A percentile compares a stretch with the other conserved stretches of the same genome.
Evolutionary conservation across 2,329 filamentous ascomycete genomes (phyloP).

Genomic region (Fusarium udum): DNA sequence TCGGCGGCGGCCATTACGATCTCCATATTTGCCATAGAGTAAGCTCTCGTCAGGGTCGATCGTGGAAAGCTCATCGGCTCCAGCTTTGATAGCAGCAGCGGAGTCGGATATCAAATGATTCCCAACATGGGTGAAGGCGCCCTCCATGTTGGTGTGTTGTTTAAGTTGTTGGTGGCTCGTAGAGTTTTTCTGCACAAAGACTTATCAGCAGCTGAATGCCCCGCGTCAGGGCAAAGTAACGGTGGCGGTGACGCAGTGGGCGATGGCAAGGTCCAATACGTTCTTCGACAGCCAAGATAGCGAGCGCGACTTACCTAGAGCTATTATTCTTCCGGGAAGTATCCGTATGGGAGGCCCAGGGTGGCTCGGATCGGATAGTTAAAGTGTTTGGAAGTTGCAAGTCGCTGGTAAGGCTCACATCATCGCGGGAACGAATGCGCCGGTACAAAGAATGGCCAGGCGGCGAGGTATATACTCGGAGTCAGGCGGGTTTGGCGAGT

Average conservation of each 20-base stretch:
- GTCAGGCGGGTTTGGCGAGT: neutral
- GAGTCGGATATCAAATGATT: constrained; percentile 89
- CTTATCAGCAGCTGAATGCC: constrained; percentile 32
- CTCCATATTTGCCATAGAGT: constrained; percentile 75
- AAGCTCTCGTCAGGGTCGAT: constrained; percentile 83
- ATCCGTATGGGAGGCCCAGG: constrained; percentile 35
- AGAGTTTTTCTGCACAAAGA: constrained; percentile 42
- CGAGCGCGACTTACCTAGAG: constrained; percentile 42
- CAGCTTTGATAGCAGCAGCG: constrained; percentile 86
- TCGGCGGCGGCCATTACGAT: constrained; percentile 70
- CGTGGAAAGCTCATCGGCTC: constrained; percentile 76
- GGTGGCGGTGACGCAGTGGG: constrained; percentile 30
- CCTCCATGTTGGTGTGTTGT: constrained; percentile 71
- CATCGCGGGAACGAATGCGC: constrained; percentile 48
- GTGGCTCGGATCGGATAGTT: constrained; percentile 42
- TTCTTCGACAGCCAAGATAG: neutral
- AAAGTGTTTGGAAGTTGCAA: constrained; percentile 45
- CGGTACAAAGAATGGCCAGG: constrained; percentile 25
- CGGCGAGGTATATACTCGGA: constrained; percentile 15
- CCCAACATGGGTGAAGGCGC: constrained; percentile 86
- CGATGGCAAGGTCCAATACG: constrained; percentile 12
- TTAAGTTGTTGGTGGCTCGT: constrained; percentile 36
- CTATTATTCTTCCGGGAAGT: constrained; percentile 37
- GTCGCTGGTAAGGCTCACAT: constrained; percentile 50
- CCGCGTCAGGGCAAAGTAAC: constrained; percentile 31